Base-by-base conservation (phyloP, 2,329 filamentous ascomycete species). In the Aspergillus unguis region DNA sequence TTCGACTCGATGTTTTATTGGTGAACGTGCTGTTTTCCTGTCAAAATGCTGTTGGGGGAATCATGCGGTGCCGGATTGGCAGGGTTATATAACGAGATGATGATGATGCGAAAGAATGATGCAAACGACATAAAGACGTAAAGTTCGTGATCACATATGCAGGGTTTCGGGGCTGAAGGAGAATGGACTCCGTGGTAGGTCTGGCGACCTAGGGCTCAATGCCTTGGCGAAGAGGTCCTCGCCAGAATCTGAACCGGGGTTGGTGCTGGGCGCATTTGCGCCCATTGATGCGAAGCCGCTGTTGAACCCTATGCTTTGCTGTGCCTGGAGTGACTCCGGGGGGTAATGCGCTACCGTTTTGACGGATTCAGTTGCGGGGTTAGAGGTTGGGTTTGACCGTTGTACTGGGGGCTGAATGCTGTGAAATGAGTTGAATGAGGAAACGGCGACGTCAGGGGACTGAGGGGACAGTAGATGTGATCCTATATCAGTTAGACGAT, bases 151-250 rank as follows among this genome's bases (percentile, higher is more conserved):
- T 54, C 51, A 53, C 56, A 61, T 58, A 33, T 57, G 50, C 52
- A 62, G 44, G 6, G 53, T 50, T 50, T 60, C 56, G n/a, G 68
- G 68, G 29, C 74, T 71, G 66, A 85, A 82, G 3, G 80, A 82
- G 65, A 96, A 96, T 0, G 90, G 91, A 65, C 88, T 92, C 62
- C 85, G 88, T 48, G 85, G 84, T 78, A 94, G 90, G 61, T 95
- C 90, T 0, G 91, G 91, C 63, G 88, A 92, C 46, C 91, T 80
- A 1, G 91, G 91, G 64, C 88, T 92, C 74, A 96, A 84, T 1
- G 90, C 90, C 48, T 95, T 80, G 0, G 90, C 91, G 66, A 96
- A 96, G 2, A 96, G 77, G 37, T 88, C 92, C 53, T 95, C 90
- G 59, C 90, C 87, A 0, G 80, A 81, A 37, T 86, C 83, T 5